phyloP scores from a whole-genome alignment of 1,284 basidiomycete genomes.

The Cryptococcus jaspeensis region DNA sequence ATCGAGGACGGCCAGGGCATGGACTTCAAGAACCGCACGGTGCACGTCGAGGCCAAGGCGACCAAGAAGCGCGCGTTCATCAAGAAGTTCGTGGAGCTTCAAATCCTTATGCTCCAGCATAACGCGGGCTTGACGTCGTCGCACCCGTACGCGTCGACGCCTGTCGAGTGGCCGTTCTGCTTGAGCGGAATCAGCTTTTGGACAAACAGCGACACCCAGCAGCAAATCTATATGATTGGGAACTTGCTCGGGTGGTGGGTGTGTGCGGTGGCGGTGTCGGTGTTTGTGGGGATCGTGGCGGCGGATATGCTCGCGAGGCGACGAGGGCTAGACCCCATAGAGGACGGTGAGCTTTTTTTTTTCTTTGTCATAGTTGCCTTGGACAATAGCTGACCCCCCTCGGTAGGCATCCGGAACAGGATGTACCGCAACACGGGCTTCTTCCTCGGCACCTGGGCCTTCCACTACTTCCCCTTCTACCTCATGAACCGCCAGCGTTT shows the following conservation, averaged over 20 bases:
- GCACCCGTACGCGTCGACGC: constrained; percentile 91
- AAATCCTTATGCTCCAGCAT: constrained; percentile 94
- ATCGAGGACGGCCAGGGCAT: constrained; percentile 65
- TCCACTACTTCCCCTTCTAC: constrained; percentile 98
- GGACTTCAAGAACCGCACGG: constrained; percentile 60
- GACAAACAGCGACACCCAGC: constrained; percentile 78
- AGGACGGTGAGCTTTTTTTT: constrained; percentile 63
- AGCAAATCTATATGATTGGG: constrained; percentile 95
- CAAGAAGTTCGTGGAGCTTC: constrained; percentile 90
- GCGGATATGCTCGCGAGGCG: constrained; percentile 87
- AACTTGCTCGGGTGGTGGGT: constrained; percentile 96
- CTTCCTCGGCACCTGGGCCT: constrained; percentile 86
- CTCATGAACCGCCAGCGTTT: constrained; percentile 96
- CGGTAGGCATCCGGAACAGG: constrained; percentile 74
- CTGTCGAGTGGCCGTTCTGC: constrained; percentile 98
- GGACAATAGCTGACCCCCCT: neutral
- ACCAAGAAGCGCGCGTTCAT: constrained; percentile 86
- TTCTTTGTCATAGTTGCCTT: neutral
- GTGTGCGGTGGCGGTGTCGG: constrained; percentile 75
- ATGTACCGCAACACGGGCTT: constrained; percentile 94
- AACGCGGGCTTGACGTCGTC: constrained; percentile 92
- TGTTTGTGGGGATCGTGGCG: constrained; percentile 84
- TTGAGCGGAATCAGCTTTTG: constrained; percentile 96
- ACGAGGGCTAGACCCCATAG: constrained; percentile 79
- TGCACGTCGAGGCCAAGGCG: constrained; percentile 59